These are phyloP conservation scores for Linderniella brevidens DNA, from an alignment of 257 asterid genomes.

Conservation along the genomic window DNA sequence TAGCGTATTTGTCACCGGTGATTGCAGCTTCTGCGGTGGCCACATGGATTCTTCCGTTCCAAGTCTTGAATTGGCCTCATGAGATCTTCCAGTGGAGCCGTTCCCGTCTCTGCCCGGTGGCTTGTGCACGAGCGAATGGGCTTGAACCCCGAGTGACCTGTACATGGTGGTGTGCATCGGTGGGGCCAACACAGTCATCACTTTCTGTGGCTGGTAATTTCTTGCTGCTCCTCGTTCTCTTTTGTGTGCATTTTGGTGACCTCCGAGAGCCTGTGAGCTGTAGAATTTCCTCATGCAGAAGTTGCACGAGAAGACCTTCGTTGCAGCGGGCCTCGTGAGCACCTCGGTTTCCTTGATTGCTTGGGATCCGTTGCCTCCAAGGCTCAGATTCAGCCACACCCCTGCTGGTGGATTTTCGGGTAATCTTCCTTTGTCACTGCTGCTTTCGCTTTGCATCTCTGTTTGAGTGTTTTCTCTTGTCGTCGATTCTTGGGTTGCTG, in stretches of 20 bases:
- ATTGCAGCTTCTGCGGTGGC: slow-evolving; percentile 21
- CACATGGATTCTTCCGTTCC: slow-evolving; percentile 17
- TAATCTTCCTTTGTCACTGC: no score
- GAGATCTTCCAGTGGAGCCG: no score
- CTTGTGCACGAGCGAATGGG: slow-evolving; percentile 56
- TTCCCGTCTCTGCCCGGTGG: slow-evolving; percentile 27
- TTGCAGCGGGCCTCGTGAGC: slow-evolving; percentile 26
- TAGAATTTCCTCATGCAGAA: slow-evolving; percentile 87
- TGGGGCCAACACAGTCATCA: slow-evolving; percentile 27
- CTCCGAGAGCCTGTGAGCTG: slow-evolving; percentile 94
- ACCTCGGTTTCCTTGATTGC: slow-evolving; percentile 17
- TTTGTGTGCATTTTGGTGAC: slow-evolving; percentile 97
- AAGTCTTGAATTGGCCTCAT: no score
- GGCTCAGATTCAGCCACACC: slow-evolving; percentile 62
- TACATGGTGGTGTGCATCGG: slow-evolving; percentile 38
- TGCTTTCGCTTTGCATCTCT: no score
- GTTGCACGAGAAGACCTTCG: slow-evolving; percentile 75
- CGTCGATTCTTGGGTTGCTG: no score
- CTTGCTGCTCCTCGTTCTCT: slow-evolving; percentile 75
- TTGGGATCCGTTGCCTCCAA: slow-evolving; percentile 31
- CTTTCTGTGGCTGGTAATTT: slow-evolving; percentile 46
- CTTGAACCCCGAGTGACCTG: slow-evolving; percentile 64
- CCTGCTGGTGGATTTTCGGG: slow-evolving; percentile 8
- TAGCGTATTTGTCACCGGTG: slow-evolving; percentile 26
- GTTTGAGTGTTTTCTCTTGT: no score